Conservation (phyloP, 202 grass and related monocot species). For the Brachypodium distachyon region DNA sequence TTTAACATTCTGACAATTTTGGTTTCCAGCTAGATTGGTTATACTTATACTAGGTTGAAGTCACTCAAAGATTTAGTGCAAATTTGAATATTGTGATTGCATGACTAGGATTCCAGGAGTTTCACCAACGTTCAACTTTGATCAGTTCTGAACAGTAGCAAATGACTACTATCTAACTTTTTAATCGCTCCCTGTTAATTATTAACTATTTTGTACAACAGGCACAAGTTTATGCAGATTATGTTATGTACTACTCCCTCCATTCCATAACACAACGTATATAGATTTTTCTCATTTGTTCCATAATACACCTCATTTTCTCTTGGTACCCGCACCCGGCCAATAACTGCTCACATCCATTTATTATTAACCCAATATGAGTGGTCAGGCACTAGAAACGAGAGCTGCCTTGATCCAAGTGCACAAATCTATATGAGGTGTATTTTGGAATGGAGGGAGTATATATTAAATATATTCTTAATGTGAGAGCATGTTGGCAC, state of each 20-base stretch:
- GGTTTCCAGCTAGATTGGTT: neutral
- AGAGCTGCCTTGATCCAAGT: no score
- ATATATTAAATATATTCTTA: neutral
- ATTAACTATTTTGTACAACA: neutral
- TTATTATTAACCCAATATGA: no score
- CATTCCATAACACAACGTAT: no score
- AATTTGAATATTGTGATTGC: neutral
- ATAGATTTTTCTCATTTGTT: no score
- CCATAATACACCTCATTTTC: no score
- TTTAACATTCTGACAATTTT: neutral
- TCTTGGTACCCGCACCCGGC: no score
- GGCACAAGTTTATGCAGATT: neutral
- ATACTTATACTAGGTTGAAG: neutral
- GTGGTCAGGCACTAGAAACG: no score
- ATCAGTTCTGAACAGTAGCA: neutral
- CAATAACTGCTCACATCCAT: no score
- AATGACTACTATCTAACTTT: neutral
- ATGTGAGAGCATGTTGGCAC: neutral
- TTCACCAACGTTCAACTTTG: neutral
- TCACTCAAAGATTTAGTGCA: neutral
- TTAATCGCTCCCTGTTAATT: neutral
- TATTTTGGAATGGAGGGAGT: no score
- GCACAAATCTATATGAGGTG: no score
- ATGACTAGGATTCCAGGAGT: neutral
- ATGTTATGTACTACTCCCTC: no score